Percentiles rank a stretch among this genome's conserved stretches.
phyloP scores from a whole-genome alignment of 176 grass and related monocot genomes.

The Triticum dicoccoides region DNA sequence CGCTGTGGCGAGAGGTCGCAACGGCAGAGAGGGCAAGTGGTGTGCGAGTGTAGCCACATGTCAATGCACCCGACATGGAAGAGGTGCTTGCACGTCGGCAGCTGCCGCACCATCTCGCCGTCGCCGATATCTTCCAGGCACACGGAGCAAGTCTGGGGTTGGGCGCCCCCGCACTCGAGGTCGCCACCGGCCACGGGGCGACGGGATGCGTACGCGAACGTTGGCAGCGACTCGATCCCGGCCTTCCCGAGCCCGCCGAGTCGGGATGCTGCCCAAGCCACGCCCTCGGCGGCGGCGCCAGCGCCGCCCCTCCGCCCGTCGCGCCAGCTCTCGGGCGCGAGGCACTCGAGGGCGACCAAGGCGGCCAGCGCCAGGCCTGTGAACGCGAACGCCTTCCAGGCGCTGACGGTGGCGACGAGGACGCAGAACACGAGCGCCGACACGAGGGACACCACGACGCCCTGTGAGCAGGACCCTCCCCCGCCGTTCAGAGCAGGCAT shows the following conservation, averaged over 20 bases:
- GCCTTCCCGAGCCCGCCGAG: slow-evolving; percentile 18
- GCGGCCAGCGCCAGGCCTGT: neutral
- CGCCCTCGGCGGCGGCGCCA: neutral
- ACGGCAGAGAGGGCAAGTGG: slow-evolving; percentile 33
- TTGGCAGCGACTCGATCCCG: slow-evolving; percentile 13
- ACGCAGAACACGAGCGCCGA: slow-evolving; percentile 32
- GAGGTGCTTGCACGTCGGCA: slow-evolving; percentile 36
- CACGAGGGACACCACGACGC: slow-evolving; percentile 1
- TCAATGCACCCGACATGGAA: slow-evolving; percentile 45
- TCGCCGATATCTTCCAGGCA: slow-evolving; percentile 9
- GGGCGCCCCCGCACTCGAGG: neutral
- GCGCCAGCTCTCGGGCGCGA: neutral
- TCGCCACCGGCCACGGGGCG: neutral
- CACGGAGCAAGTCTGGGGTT: neutral
- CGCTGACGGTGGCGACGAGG: slow-evolving; percentile 1
- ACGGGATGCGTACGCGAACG: neutral
- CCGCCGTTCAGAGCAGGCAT: neutral
- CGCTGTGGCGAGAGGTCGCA: slow-evolving; percentile 22
- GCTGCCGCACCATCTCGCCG: slow-evolving; percentile 32
- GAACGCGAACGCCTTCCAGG: slow-evolving; percentile 32
- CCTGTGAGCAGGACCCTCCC: neutral
- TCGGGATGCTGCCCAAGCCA: no score
- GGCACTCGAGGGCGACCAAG: neutral
- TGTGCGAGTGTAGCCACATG: slow-evolving; percentile 49
- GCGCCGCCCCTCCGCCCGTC: neutral